Base-by-base conservation (phyloP, 805 yeast species). In the Lipomyces sp. region DNA sequence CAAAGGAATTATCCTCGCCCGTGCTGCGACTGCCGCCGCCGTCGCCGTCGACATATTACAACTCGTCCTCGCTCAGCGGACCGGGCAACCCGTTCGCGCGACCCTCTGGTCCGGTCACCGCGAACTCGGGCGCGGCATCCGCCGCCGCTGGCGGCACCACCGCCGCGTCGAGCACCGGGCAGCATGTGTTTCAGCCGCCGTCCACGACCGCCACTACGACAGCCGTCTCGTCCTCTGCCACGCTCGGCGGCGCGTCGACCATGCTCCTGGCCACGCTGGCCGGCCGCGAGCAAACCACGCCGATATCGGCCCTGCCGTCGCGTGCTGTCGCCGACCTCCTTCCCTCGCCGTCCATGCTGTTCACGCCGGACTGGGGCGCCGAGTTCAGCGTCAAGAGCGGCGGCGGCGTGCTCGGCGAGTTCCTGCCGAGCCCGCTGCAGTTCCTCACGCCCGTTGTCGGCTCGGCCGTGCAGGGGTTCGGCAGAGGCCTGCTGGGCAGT, bases 341-440 rank as follows among this genome's bases (percentile, higher is more conserved):
- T 61, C 90, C 89, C 28, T 84, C 91, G 4, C 96, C 96, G 0
- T 78, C 82, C n/a, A 84, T 79, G 55, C 81, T 82, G 59, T 86
- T 84, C 61, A 78, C 63, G 8, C 54, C 64, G 4, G 61, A 57
- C 33, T 55, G 45, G 61, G 56, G 46, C 13, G 35, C 49, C 23
- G 51, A 38, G 29, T 44, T 57, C 39, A 37, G 45, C 23, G 49
- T 50, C 4, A 41, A 40, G 35, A 42, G 23, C 23, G 46, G 54
- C n/a, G 34, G 47, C 31, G 34, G 47, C 31, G 8, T 55, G 18
- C 51, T 49, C 3, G 57, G 52, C 16, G 66, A 63, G 42, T 48
- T 63, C 43, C 50, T 63, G 23, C 66, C 65, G 14, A 54, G 61
- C 6, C 66, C 66, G 24, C 47, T 63, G 28, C 66, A 63, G 46